A percentile compares a stretch with the other conserved stretches of the same genome.
Evolutionary conservation across 306 rosid genomes (phyloP).

Genomic region (Neltuma alba): DNA sequence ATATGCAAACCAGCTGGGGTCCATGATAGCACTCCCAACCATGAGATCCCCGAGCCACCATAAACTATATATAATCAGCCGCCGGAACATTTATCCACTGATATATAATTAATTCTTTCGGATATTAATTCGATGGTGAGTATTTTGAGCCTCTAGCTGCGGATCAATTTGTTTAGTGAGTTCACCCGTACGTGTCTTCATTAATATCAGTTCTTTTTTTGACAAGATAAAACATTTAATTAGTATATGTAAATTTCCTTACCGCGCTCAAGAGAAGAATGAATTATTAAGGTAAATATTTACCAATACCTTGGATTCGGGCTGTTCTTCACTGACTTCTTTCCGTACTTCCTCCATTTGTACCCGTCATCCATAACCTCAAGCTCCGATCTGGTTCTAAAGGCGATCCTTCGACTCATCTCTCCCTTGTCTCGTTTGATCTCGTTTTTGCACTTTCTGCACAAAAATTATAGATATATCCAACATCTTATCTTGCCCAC

Average conservation of each 20-base stretch:
- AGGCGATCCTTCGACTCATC: conserved; percentile 52
- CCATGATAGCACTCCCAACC: conserved; percentile 15
- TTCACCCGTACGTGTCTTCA: not conserved
- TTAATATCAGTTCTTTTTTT: not conserved
- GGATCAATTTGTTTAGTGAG: not conserved
- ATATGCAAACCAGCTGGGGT: conserved; percentile 14
- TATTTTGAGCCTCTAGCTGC: not conserved
- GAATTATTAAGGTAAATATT: not conserved
- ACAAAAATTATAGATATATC: not conserved
- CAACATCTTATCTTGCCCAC: not conserved
- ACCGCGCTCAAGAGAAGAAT: not conserved
- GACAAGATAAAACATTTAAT: not conserved
- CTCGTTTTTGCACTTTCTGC: conserved; percentile 45
- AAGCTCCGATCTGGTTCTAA: conserved; percentile 66
- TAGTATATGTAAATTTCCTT: not conserved
- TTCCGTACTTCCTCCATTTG: conserved; percentile 90
- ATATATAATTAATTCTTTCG: not conserved
- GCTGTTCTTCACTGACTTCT: conserved; percentile 69
- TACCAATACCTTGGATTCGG: conserved; percentile 58
- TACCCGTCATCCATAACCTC: conserved; percentile 86
- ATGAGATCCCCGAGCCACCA: conserved; percentile 4
- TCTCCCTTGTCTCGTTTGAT: conserved; percentile 37
- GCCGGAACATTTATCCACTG: conserved; percentile 1
- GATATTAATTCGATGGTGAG: not conserved
- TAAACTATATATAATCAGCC: conserved; percentile 21